These are phyloP conservation scores for Saccharomyces hybrid DNA, from an alignment of 1,139 yeast species.

Conservation along the genomic window DNA sequence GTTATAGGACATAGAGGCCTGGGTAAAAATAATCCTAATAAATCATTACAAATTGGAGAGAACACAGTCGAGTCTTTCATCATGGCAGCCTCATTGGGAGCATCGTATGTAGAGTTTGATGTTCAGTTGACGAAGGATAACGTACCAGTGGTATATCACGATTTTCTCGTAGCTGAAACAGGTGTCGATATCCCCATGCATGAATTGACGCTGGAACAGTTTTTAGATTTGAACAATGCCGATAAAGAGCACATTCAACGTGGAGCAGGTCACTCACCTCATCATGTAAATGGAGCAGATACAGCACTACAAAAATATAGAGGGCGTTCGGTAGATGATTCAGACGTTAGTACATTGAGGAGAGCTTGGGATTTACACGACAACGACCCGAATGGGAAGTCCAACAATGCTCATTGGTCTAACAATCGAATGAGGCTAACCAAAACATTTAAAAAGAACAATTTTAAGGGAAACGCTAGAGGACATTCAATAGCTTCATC, in stretches of 20 bases:
- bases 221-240: slow-evolving; percentile 51
- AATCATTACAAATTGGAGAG: slow-evolving; percentile 87
- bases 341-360: slow-evolving; percentile 1
- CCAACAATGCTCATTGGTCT: slow-evolving; percentile 29
- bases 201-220: slow-evolving; percentile 81
- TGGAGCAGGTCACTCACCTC: background rate
- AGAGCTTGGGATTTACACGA: slow-evolving; percentile 7
- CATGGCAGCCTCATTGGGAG: slow-evolving; percentile 94
- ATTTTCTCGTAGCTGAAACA: slow-evolving; percentile 88
- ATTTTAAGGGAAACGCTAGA: slow-evolving; percentile 84
- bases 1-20: slow-evolving; percentile 96
- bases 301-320: background rate
- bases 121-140: slow-evolving; percentile 92
- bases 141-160: slow-evolving; percentile 92
- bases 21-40: slow-evolving; percentile 75
- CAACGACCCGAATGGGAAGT: slow-evolving; percentile 3
- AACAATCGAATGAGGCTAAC: slow-evolving; percentile 74
- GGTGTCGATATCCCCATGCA: slow-evolving; percentile 98
- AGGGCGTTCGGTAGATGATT: slow-evolving; percentile 3
- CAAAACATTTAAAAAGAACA: slow-evolving; percentile 76
- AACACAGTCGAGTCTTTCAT: slow-evolving; percentile 92
- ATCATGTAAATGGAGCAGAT: background rate
- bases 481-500: slow-evolving; percentile 88
- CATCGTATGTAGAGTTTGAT: slow-evolving; percentile 89
- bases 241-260: slow-evolving; percentile 14